Base-by-base conservation (phyloP, 352 stramenopile species). In the Pythium phragmitis region DNA sequence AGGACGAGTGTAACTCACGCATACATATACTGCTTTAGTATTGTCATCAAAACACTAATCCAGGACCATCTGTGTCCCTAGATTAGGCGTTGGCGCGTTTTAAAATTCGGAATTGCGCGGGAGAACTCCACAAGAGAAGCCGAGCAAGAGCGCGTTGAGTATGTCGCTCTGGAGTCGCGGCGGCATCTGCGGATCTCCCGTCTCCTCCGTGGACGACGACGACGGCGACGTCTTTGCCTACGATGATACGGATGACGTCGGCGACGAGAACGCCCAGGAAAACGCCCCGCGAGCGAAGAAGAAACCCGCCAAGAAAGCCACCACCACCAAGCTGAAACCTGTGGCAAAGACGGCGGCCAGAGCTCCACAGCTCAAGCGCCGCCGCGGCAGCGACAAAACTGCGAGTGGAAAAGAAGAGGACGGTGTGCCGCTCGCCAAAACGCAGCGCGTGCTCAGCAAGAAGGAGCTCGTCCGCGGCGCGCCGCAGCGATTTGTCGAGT, bases 401-500 rank as follows among this genome's bases (percentile, higher is more conserved):
- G 7, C 34, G 34, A 39, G 34, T 39, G 34, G 34, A 39, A 39
- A 39, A n/a, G 34, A 12, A 7, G 17, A 28, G 3, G 48, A 45
- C 3, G 34, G 14, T 46, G 43, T 4, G 26, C 21, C 41, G 28
- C 21, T 36, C 21, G 14, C 51, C 5, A 48, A 60, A 48, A 57
- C 23, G 16, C 49, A n/a, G 34, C 30, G 33, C 59, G 42, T 56
- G 70, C 68, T 56, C 41, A 76, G 77, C 56, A 70, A 71, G 52
- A 82, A 78, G 17, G 69, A 87, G 37, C 60, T 89, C 28, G 50
- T 91, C 36, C 58, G 67, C 2, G 65, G 69, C 9, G 80, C 77
- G 5, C 70, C 83, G 23, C 63, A 66, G 51, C 68, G 76, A 21
- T 82, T 88, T 42, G 72, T 85, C 28, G 68, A 79, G 59, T 91